Conservation (phyloP, 371 early-diverging fungal genomes). For the Phascolomyces articulosus region DNA sequence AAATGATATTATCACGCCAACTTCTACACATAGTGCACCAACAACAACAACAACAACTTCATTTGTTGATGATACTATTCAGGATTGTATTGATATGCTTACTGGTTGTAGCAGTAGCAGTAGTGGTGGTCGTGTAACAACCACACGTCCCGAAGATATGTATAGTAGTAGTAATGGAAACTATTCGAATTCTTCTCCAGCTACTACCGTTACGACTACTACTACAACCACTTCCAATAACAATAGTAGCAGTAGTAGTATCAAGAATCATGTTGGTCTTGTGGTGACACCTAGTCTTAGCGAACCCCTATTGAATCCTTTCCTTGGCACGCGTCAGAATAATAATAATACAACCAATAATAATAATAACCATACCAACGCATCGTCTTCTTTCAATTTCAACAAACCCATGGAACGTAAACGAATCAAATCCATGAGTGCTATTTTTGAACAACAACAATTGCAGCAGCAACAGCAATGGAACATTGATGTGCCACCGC, state of each 20-base stretch:
- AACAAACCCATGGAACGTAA: neutral
- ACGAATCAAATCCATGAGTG: constrained; percentile 3
- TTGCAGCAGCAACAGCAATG: neutral
- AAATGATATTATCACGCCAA: neutral
- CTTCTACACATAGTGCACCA: neutral
- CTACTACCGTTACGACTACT: no score
- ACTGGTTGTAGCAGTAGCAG: neutral
- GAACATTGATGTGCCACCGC: neutral
- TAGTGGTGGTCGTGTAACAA: neutral
- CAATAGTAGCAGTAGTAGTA: no score
- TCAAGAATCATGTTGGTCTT: neutral
- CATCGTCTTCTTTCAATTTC: neutral
- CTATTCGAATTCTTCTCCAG: no score
- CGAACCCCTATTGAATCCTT: neutral
- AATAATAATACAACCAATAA: neutral
- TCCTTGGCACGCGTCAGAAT: neutral
- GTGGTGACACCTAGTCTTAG: neutral
- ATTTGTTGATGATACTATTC: constrained; percentile 6
- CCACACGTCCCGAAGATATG: constrained; percentile 3
- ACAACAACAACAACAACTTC: neutral
- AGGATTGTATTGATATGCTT: constrained; percentile 13
- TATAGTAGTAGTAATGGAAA: neutral
- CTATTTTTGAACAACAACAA: constrained; percentile 1
- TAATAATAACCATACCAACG: neutral
- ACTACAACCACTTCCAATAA: neutral